A percentile compares a stretch with the other conserved stretches of the same genome.
Conservation (phyloP, 2,329 filamentous ascomycete species). For the Aureobasidium sp. region DNA sequence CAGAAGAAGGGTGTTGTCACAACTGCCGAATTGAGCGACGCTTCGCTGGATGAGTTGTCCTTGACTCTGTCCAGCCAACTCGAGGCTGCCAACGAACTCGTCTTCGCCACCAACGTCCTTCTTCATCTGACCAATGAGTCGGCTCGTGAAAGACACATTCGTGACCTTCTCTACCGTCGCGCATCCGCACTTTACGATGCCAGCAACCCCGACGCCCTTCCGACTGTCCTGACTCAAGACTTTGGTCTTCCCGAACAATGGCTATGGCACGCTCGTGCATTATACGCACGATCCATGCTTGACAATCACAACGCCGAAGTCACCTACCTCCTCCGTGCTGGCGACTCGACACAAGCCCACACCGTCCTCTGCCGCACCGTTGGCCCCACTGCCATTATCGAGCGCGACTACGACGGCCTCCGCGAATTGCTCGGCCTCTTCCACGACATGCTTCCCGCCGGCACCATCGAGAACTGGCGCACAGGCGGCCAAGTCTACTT, state of each 20-base stretch:
- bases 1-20: slow-evolving; percentile 23
- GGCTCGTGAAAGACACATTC: slow-evolving; percentile 23
- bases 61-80: slow-evolving; percentile 32
- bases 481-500: slow-evolving; percentile 73
- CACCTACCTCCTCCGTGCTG: slow-evolving; percentile 68
- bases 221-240: slow-evolving; percentile 24
- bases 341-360: slow-evolving; percentile 72
- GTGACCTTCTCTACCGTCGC: slow-evolving; percentile 52
- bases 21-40: slow-evolving; percentile 17
- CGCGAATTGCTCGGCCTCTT: slow-evolving; percentile 65
- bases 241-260: slow-evolving; percentile 58
- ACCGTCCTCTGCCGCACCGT: slow-evolving; percentile 71
- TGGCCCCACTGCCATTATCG: slow-evolving; percentile 72
- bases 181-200: slow-evolving; percentile 59
- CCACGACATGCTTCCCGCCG: slow-evolving; percentile 24
- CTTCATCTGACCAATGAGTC: slow-evolving; percentile 22
- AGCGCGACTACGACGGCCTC: slow-evolving; percentile 65
- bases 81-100: slow-evolving; percentile 21
- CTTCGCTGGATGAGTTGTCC: slow-evolving; percentile 57
- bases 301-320: slow-evolving; percentile 64
- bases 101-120: slow-evolving; percentile 22
- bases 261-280: slow-evolving; percentile 81
- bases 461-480: slow-evolving; percentile 61
- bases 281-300: slow-evolving; percentile 66
- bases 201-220: slow-evolving; percentile 45